Percentiles rank a stretch among this genome's conserved stretches.
Conservation (phyloP, 129 eudicot genomes). For the Tagetes patula region DNA sequence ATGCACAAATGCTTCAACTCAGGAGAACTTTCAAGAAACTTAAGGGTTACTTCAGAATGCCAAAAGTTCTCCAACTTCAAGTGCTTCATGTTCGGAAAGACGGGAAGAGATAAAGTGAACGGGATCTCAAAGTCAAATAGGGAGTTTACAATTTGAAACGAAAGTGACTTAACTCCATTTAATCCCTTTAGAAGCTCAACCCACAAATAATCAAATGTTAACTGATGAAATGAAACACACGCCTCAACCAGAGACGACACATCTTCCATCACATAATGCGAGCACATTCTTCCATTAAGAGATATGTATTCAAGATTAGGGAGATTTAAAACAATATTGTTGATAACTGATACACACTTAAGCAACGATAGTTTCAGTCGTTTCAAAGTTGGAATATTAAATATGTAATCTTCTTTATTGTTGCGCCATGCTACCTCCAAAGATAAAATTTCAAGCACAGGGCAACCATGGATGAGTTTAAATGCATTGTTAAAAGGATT, state of each 20-base stretch:
- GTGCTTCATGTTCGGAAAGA: no score
- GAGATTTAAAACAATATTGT: slow-evolving; percentile 10
- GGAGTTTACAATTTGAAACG: no score
- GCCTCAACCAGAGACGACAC: slow-evolving; percentile 24
- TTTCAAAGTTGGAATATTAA: slow-evolving; percentile 21
- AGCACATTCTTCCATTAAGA: not conserved
- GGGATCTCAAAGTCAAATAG: no score
- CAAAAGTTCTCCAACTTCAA: no score
- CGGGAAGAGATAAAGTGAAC: no score
- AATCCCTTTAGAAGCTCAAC: slow-evolving; percentile 17
- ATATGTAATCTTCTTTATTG: not conserved
- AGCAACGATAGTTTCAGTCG: not conserved
- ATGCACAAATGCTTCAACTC: no score
- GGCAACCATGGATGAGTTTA: not conserved
- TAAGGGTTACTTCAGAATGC: no score
- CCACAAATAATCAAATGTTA: not conserved
- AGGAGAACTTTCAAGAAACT: no score
- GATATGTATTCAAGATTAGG: slow-evolving; percentile 31
- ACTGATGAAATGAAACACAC: not conserved
- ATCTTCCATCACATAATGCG: slow-evolving; percentile 13
- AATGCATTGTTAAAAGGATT: not conserved
- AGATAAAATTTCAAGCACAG: slow-evolving; percentile 26
- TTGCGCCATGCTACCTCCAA: not conserved
- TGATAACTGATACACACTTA: not conserved
- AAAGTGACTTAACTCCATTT: slow-evolving; percentile 22